Conservation (phyloP, 2,329 filamentous ascomycete species). For the Neoscytalidium dimidiatum region DNA sequence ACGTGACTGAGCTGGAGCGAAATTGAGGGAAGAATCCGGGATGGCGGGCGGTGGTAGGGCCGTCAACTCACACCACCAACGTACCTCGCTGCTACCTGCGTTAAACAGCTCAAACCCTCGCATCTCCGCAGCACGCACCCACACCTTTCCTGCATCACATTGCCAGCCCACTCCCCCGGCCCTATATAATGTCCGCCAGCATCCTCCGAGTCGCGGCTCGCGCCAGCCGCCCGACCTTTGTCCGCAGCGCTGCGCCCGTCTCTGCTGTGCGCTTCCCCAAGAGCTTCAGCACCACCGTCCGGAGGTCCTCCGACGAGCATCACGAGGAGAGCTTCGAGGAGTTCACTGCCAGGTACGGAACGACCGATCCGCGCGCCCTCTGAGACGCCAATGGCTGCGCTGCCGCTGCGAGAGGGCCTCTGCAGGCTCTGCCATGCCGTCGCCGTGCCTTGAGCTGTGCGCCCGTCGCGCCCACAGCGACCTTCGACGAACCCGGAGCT, state of each 20-base stretch:
- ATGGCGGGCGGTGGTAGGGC: conserved; percentile 7
- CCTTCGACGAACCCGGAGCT: neutral
- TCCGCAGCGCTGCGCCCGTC: conserved; percentile 59
- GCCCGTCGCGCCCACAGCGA: neutral
- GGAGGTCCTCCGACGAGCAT: conserved; percentile 54
- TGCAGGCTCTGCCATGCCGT: conserved; percentile 12
- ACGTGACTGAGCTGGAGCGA: conserved; percentile 5
- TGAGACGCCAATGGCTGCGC: conserved; percentile 12
- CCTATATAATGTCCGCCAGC: conserved; percentile 62
- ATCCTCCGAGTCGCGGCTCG: conserved; percentile 73
- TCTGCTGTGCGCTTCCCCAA: conserved; percentile 23
- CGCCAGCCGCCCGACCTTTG: conserved; percentile 53
- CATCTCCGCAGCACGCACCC: conserved; percentile 29
- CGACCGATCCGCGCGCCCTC: neutral
- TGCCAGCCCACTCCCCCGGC: conserved; percentile 19
- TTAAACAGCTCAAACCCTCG: conserved; percentile 18
- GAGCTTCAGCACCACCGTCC: conserved; percentile 54
- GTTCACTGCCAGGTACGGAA: conserved; percentile 87
- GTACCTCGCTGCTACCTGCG: conserved; percentile 15
- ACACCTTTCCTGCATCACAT: conserved; percentile 20
- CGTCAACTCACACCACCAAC: conserved; percentile 16
- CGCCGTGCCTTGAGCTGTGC: neutral
- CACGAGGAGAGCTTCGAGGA: conserved; percentile 98
- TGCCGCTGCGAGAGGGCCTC: neutral
- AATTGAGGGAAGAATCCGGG: conserved; percentile 16